Evolutionary conservation across 1,139 yeast genomes (phyloP).

Genomic region (Geotrichum citri-aurantii): DNA sequence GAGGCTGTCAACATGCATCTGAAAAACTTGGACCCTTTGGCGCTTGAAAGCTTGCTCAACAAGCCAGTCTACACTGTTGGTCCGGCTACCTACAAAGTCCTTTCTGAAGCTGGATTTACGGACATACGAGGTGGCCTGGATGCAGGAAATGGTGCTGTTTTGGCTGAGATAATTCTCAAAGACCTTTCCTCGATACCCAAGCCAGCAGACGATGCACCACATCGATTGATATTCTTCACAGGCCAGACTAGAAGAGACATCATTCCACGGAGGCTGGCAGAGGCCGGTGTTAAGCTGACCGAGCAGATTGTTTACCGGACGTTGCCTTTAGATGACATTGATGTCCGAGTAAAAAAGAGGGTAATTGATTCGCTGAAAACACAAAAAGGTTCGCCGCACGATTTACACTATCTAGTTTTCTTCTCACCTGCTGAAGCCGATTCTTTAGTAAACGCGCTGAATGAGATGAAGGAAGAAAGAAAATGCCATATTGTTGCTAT

Average conservation of each 20-base stretch:
- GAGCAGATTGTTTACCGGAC: constrained; percentile 74
- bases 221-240: constrained; percentile 67
- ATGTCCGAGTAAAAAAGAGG: constrained; percentile 13
- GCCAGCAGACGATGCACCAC: constrained; percentile 23
- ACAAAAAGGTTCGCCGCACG: constrained; percentile 16
- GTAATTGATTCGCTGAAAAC: constrained; percentile 6
- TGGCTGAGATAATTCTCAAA: constrained; percentile 58
- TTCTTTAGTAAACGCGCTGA: constrained; percentile 43
- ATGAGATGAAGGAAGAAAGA: constrained; percentile 20
- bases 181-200: constrained; percentile 42
- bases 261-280: constrained; percentile 56
- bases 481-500: constrained; percentile 62
- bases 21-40: constrained; percentile 21
- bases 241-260: constrained; percentile 82
- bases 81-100: constrained; percentile 72
- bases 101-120: constrained; percentile 56
- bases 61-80: constrained; percentile 83
- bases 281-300: constrained; percentile 43
- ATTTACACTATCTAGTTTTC: constrained; percentile 61
- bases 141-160: constrained; percentile 74
- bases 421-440: constrained; percentile 90
- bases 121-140: constrained; percentile 65
- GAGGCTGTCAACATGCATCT: constrained; percentile 52
- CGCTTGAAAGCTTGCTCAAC: constrained; percentile 18
- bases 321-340: constrained; percentile 36